Conservation (phyloP, 441 rosid genomes). For the Euphorbia schlechtendalii region DNA sequence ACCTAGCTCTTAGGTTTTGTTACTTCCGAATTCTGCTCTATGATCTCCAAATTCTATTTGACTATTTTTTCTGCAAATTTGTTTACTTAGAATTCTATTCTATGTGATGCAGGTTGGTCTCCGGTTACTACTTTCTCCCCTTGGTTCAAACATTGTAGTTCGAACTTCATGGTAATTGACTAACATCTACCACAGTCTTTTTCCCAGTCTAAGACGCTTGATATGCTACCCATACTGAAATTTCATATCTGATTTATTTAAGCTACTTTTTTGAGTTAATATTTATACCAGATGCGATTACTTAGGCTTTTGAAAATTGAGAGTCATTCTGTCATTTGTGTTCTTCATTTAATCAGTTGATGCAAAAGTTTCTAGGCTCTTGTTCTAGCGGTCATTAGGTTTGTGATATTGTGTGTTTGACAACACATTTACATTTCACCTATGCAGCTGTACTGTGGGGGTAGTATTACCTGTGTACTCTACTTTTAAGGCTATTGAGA, state of each 20-base stretch:
- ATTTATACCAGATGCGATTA: background rate
- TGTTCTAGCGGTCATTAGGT: background rate
- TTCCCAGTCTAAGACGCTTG: background rate
- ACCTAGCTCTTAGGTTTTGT: background rate
- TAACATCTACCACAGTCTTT: background rate
- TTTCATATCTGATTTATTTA: background rate
- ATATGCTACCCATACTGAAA: background rate
- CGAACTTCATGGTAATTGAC: conserved; percentile 54
- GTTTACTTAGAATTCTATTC: background rate
- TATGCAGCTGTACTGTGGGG: conserved; percentile 56
- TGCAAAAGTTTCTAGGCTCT: background rate
- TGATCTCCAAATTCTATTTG: background rate
- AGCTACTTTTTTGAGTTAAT: background rate
- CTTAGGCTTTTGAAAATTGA: background rate
- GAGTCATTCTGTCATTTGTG: background rate
- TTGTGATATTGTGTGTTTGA: background rate
- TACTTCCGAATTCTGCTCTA: background rate
- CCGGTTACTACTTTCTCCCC: conserved; percentile 44
- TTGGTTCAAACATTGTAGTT: conserved; percentile 48
- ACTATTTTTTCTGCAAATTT: background rate
- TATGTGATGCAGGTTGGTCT: conserved; percentile 42
- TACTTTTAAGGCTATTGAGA: conserved; percentile 57
- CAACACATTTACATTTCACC: background rate
- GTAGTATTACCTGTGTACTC: conserved; percentile 55
- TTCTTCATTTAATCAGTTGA: background rate